phyloP scores from a whole-genome alignment of 257 asterid genomes.

The Echites panduratus region DNA sequence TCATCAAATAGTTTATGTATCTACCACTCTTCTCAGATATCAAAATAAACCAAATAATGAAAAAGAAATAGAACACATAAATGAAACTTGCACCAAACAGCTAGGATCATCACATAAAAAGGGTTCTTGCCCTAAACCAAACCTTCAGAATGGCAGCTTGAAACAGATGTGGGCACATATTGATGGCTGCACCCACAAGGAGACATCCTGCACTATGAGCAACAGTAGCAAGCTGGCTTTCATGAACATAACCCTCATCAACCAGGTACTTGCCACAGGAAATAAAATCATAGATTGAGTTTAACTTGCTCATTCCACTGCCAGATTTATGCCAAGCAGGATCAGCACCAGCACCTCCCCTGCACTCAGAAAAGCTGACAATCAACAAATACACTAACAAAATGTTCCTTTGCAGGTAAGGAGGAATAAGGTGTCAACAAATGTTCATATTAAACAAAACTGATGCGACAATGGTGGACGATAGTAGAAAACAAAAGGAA shows the following conservation, averaged over 20 bases:
- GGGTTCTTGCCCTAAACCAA: background rate
- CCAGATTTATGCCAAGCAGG: conserved; percentile 75
- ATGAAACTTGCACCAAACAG: background rate
- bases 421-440: background rate
- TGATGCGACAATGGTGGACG: background rate
- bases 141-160: conserved; percentile 85
- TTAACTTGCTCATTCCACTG: conserved; percentile 62
- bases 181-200: conserved; percentile 77
- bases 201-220: conserved; percentile 87
- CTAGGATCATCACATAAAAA: background rate
- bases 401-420: background rate
- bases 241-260: conserved; percentile 47
- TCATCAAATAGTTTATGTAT: background rate
- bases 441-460: background rate
- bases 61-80: background rate
- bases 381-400: background rate
- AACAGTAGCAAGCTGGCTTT: conserved; percentile 50
- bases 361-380: conserved; percentile 19
- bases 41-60: background rate
- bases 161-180: conserved; percentile 67
- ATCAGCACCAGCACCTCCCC: conserved; percentile 83
- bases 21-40: background rate
- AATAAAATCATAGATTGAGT: conserved; percentile 63
- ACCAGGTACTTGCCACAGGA: conserved; percentile 63
- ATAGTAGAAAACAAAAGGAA: background rate